phyloP scores from a whole-genome alignment of 192 early-diverging fungal species.

The Coemansia sp. region DNA sequence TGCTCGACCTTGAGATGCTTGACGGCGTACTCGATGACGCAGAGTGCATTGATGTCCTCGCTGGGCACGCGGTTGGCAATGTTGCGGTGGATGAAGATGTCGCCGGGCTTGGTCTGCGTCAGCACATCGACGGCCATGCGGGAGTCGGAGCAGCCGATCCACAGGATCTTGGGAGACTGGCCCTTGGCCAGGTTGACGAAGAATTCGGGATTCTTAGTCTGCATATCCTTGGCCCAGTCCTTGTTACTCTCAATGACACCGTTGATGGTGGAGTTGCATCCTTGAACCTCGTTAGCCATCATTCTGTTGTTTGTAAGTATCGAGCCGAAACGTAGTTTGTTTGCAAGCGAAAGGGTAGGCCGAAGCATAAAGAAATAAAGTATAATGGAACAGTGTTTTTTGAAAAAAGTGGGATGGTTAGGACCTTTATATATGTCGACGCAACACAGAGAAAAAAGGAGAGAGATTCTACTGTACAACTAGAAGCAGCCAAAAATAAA shows the following conservation, averaged over 20 bases:
- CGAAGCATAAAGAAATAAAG: slow-evolving; percentile 21
- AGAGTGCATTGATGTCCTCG: slow-evolving; percentile 78
- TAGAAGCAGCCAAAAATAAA: background rate
- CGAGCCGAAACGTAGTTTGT: slow-evolving; percentile 30
- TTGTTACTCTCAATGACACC: slow-evolving; percentile 55
- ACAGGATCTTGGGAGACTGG: slow-evolving; percentile 84
- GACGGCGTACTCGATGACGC: slow-evolving; percentile 93
- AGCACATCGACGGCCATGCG: slow-evolving; percentile 85
- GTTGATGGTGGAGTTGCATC: slow-evolving; percentile 17
- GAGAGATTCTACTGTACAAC: background rate
- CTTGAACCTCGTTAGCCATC: slow-evolving; percentile 21
- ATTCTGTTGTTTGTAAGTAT: slow-evolving; percentile 21
- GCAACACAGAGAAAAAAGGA: background rate
- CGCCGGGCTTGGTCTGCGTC: slow-evolving; percentile 62
- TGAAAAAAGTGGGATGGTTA: background rate
- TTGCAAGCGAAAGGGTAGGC: slow-evolving; percentile 20
- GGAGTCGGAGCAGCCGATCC: slow-evolving; percentile 91
- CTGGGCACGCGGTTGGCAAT: slow-evolving; percentile 89
- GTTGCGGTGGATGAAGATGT: slow-evolving; percentile 96
- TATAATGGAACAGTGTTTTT: background rate
- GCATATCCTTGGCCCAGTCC: slow-evolving; percentile 62
- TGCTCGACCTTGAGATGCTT: slow-evolving; percentile 90
- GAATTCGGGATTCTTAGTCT: slow-evolving; percentile 63
- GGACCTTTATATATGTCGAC: slow-evolving; percentile 16
- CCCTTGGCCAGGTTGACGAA: slow-evolving; percentile 70